Conservation (phyloP, 768 basidiomycete species). For the Albatrellus ellisii region DNA sequence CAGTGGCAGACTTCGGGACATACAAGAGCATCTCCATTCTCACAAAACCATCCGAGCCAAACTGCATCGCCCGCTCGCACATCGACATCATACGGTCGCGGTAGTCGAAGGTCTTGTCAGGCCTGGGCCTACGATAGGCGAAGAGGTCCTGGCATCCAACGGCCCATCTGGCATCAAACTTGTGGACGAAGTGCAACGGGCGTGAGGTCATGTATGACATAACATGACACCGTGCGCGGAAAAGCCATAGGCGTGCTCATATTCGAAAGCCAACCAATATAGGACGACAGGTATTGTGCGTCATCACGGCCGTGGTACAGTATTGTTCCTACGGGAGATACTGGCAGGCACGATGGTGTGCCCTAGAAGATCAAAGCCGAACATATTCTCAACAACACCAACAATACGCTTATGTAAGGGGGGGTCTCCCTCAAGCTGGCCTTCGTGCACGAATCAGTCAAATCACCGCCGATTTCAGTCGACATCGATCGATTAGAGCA, state of each 20-base stretch:
- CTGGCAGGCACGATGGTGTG: background rate
- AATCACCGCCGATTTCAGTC: no score
- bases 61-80: slow-evolving; percentile 30
- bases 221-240: background rate
- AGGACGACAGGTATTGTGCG: background rate
- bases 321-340: background rate
- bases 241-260: background rate
- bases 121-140: background rate
- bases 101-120: slow-evolving; percentile 15
- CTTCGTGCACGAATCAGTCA: no score
- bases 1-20: background rate
- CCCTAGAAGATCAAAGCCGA: background rate
- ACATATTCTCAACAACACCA: background rate
- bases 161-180: background rate
- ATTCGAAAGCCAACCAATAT: background rate
- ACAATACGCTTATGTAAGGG: background rate
- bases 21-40: slow-evolving; percentile 18
- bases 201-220: background rate
- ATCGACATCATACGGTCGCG: slow-evolving; percentile 22
- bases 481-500: no score
- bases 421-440: no score
- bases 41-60: slow-evolving; percentile 32
- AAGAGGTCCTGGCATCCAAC: background rate
- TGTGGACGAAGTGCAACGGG: background rate
- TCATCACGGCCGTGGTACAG: no score